A percentile compares a stretch with the other conserved stretches of the same genome.
Conservation (phyloP, 805 yeast species). For the Lachancea waltii region DNA sequence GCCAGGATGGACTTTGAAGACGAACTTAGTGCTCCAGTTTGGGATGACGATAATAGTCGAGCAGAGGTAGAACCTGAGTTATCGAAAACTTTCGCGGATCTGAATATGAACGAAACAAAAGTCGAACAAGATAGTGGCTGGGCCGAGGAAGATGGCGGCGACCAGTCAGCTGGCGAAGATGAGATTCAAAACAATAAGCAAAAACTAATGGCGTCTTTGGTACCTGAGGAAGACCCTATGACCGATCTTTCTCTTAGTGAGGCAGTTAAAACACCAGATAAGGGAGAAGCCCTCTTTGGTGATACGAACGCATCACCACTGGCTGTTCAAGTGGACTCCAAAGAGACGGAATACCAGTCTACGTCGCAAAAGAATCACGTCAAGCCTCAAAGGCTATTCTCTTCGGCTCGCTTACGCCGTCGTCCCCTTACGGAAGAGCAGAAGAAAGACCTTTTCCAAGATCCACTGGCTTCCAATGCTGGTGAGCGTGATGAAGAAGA, state of each 20-base stretch:
- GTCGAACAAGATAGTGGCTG: slow-evolving; percentile 13
- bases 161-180: slow-evolving; percentile 10
- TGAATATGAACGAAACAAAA: slow-evolving; percentile 7
- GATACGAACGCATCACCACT: slow-evolving; percentile 22
- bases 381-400: slow-evolving; percentile 39
- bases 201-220: slow-evolving; percentile 23
- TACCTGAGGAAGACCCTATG: slow-evolving; percentile 33
- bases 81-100: slow-evolving; percentile 16
- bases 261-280: slow-evolving; percentile 19
- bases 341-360: slow-evolving; percentile 13
- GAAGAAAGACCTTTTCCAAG: slow-evolving; percentile 23
- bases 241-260: slow-evolving; percentile 40
- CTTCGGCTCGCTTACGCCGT: slow-evolving; percentile 43
- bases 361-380: slow-evolving; percentile 37
- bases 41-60: slow-evolving; percentile 28
- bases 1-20: slow-evolving; percentile 23
- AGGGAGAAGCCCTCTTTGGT: slow-evolving; percentile 33
- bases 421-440: slow-evolving; percentile 22
- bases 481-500: slow-evolving; percentile 25
- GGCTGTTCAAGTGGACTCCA: slow-evolving; percentile 10
- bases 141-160: slow-evolving; percentile 12
- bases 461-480: slow-evolving; percentile 32
- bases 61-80: slow-evolving; percentile 11
- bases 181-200: slow-evolving; percentile 3
- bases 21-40: slow-evolving; percentile 30